Base-by-base conservation (phyloP, 495 filamentous ascomycete species). In the Neurospora sp. region DNA sequence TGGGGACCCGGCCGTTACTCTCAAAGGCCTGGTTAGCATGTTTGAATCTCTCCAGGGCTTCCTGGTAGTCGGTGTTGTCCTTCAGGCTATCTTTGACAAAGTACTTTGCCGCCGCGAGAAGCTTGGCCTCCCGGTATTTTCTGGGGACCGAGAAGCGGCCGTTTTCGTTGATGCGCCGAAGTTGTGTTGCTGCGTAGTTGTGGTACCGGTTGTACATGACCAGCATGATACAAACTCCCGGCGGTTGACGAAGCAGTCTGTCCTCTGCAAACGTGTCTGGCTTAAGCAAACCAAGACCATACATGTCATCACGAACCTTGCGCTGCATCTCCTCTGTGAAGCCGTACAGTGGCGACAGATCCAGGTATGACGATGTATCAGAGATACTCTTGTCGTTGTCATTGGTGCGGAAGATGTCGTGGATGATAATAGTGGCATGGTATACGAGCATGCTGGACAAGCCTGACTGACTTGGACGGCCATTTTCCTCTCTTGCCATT, bases 271-370 rank as follows among this genome's bases (percentile, higher is more conserved):
- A 95, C 74, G 86, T 88, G 77, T 96, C 93, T 2, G 92, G 89
- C 81, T 94, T 94, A 60, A 96, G 82, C 76, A 88, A 91, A 69
- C 93, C 93, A 23, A 75, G 74, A 23, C 71, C 71, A 77, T 92
- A 89, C 74, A 89, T 87, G 79, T 91, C 90, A 0, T 91, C 91
- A 70, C 93, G 86, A 72, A 96, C 88, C 70, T 80, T 77, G 70
- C 90, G 80, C 76, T 94, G 93, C 75, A 94, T 92, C 5, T 86
- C 82, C 72, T 88, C 83, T 66, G 88, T 91, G 74, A 89, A 93
- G n/a, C 93, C 93, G 80, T 96, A 96, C 12, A 96, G 86, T 0
- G 93, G 93, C 4, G 89, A 83, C 16, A 96, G 85, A 75, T 96
- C 93, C 39, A 95, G 84, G 74, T 96, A 96, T 0, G 91, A 93